Conservation (phyloP, 345 rosid species). For the Geranium brycei region DNA sequence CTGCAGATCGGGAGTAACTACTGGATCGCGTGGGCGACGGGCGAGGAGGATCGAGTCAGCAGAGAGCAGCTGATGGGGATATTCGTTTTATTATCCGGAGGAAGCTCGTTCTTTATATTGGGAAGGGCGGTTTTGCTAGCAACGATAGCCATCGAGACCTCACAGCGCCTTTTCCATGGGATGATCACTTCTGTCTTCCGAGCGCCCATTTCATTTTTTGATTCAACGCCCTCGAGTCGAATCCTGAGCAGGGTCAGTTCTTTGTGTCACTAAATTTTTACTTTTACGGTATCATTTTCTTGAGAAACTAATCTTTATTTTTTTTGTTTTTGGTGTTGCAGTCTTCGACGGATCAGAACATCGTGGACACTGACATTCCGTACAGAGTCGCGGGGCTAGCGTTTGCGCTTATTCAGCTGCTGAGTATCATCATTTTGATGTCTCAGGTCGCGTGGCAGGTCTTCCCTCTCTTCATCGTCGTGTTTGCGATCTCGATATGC, state of each 20-base stretch:
- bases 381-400: slow-evolving; percentile 63
- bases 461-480: slow-evolving; percentile 39
- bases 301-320: not conserved
- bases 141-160: slow-evolving; percentile 44
- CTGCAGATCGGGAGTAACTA: slow-evolving; percentile 60
- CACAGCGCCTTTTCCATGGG: slow-evolving; percentile 42
- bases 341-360: slow-evolving; percentile 68
- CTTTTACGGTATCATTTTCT: not conserved
- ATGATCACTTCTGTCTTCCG: slow-evolving; percentile 50
- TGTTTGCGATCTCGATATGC: slow-evolving; percentile 46
- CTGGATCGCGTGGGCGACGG: slow-evolving; percentile 69
- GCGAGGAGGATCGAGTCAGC: slow-evolving; percentile 19
- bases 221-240: slow-evolving; percentile 58
- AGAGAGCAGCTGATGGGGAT: slow-evolving; percentile 31
- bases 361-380: slow-evolving; percentile 64
- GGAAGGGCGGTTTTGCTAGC: slow-evolving; percentile 55
- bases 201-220: slow-evolving; percentile 57
- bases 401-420: slow-evolving; percentile 60
- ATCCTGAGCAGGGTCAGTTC: slow-evolving; percentile 47
- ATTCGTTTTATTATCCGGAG: slow-evolving; percentile 42
- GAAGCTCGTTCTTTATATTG: slow-evolving; percentile 51
- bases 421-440: slow-evolving; percentile 52
- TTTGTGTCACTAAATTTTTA: not conserved
- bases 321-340: slow-evolving; percentile 12
- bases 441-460: slow-evolving; percentile 57